Evolutionary conservation across 192 early-diverging fungal species (phyloP), one percentile per base, ranked within the genome.

Genomic region (Piromyces sp.): DNA sequence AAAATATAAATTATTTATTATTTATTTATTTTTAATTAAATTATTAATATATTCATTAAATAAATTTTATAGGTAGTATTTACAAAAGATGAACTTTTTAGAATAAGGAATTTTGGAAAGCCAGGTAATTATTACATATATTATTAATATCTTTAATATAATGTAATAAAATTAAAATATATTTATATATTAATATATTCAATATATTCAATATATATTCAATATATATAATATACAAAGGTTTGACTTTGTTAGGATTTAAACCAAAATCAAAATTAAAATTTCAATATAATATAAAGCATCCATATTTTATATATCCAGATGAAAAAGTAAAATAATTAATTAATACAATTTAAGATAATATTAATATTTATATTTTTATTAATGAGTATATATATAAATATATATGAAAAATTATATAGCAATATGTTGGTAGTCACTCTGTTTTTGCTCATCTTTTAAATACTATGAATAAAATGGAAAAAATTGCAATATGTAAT

Each of bases 221-320:
- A n/a, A n/a, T n/a, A n/a, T n/a, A n/a, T n/a, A n/a, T n/a, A n/a
- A n/a, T n/a, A n/a, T n/a, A n/a, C n/a, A n/a, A n/a, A 68, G 94
- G 92, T 17, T 17, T 95, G 19, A 83, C 83, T 2, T 79, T 95
- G 28, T 85, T 96, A 31, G 95, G 95, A 19, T 96, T 96, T 87
- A 93, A 94, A 81, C 86, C 88, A 17, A 83, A 42, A 15, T 80
- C 17, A 30, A 79, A 82, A 7, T 82, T 93, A 13, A 86, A 87
- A 26, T 80, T 84, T 38, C 85, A 94, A 36, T 86, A 92, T 82
- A 94, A 93, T 80, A 83, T 96, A 81, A 84, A 78, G 29, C 92
- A 92, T 81, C 82, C 92, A 13, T 85, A 87, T 79, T 94, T 96
- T 83, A 85, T 96, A 31, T 92, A 91, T 81, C 94, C 95, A 15